Base-by-base conservation (phyloP, 2,329 filamentous ascomycete genomes). In the Endothia cerciana region DNA sequence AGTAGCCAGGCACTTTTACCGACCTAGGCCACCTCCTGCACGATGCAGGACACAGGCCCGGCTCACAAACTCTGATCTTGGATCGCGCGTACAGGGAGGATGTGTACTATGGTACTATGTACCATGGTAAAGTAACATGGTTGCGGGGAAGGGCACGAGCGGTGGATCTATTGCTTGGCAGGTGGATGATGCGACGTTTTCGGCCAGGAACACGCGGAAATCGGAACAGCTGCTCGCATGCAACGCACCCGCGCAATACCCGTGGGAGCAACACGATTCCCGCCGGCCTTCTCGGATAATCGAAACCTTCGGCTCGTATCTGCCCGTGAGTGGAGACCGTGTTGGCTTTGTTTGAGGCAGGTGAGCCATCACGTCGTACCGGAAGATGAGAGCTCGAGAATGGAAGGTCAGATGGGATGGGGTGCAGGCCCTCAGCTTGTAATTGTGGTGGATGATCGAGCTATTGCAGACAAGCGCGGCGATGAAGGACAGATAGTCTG, bases 1-100 rank as follows among this genome's bases (percentile, higher is more conserved):
- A 13, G 25, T 8, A 51, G 47, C 47, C 22, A 28, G 47, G 47
- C 13, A 13, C 13, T 10, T 17, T 30, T 11, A 47, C 40, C 47
- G 43, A 56, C 43, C 45, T 28, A 43, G 47, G 55, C 59, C 57
- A 58, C 51, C 19, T 47, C 63, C 60, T 66, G 66, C 66, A 68
- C 53, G 49, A 68, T 68, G 66, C 66, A 66, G 64, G 66, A 64
- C 66, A 68, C 66, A 66, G 49, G 41, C 60, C 40, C 30, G 28
- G 41, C 41, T 41, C 43, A 33, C 60, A 53, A 68, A 59, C 43
- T 59, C 47, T 62, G 64, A 57, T 66, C 22, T 63, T n/a, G 43
- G 43, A 58, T 22, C n/a, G 55, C n/a, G 55, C 13, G 7, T 6
- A n/a, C 38, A 22, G 17, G 25, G n/a, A 30, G 22, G 33, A 36